phyloP scores from a whole-genome alignment of 2,329 filamentous ascomycete species.

The Moelleriella libera region DNA sequence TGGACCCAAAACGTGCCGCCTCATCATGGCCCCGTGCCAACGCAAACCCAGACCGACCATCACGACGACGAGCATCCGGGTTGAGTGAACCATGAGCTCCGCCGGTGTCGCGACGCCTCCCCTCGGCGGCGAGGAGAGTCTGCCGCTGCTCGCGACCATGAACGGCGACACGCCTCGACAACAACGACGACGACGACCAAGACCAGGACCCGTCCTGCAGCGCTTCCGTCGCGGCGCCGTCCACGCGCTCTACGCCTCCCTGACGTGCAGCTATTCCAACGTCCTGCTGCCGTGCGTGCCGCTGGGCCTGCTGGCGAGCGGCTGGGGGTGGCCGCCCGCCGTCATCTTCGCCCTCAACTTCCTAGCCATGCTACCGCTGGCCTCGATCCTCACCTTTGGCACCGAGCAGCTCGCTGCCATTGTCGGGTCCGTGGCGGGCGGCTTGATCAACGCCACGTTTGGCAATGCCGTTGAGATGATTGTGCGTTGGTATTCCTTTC shows the following conservation, averaged over 20 bases:
- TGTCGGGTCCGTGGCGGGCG: slow-evolving; percentile 46
- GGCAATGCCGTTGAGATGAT: slow-evolving; percentile 54
- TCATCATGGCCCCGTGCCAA: too few relatives aligned
- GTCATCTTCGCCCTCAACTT: slow-evolving; percentile 49
- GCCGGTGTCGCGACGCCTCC: neutral
- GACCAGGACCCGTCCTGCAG: neutral
- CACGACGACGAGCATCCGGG: too few relatives aligned
- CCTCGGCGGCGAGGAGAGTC: neutral
- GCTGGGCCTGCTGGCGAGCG: slow-evolving; percentile 42
- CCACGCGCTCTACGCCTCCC: slow-evolving; percentile 3
- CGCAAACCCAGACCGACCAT: too few relatives aligned
- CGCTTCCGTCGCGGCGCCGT: slow-evolving; percentile 1
- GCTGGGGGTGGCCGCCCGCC: slow-evolving; percentile 25
- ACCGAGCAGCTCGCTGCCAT: slow-evolving; percentile 48
- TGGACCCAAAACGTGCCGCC: too few relatives aligned
- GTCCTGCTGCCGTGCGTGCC: slow-evolving; percentile 51
- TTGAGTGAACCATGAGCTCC: neutral
- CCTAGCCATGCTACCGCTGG: slow-evolving; percentile 48
- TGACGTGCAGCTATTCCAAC: slow-evolving; percentile 21
- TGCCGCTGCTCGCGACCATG: neutral
- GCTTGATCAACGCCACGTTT: slow-evolving; percentile 51
- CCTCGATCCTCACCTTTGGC: slow-evolving; percentile 47
- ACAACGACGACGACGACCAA: neutral
- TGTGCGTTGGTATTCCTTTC: slow-evolving; percentile 17
- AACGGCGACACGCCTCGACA: neutral